Percentiles rank a stretch among this genome's conserved stretches.
phyloP scores from a whole-genome alignment of 1,139 yeast species.

The Pichia norvegensis region DNA sequence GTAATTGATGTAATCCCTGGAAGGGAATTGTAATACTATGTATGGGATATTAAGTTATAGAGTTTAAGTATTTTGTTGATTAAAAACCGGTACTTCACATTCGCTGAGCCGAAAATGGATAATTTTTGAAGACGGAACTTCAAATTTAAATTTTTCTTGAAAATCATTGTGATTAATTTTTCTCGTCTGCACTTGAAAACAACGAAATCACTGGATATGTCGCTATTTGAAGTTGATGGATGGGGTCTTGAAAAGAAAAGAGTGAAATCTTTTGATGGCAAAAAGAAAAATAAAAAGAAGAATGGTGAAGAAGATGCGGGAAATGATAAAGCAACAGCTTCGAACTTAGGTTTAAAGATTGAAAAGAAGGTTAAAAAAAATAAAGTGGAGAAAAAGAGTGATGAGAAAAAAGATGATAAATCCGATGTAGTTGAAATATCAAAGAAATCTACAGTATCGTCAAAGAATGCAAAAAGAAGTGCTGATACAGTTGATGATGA shows the following conservation, averaged over 20 bases:
- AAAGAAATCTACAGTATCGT: too few relatives aligned
- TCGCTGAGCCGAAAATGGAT: too few relatives aligned
- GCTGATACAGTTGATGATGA: constrained; percentile 1
- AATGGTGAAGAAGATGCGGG: constrained; percentile 6
- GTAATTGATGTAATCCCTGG: too few relatives aligned
- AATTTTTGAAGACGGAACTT: background rate
- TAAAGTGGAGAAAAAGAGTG: background rate
- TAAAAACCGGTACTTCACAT: too few relatives aligned
- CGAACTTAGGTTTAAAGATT: background rate
- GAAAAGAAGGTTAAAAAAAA: background rate
- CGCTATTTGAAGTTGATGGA: constrained; percentile 72
- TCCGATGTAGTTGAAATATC: constrained; percentile 2
- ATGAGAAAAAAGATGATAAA: constrained; percentile 4
- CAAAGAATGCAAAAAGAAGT: constrained; percentile 1
- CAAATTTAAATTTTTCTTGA: too few relatives aligned
- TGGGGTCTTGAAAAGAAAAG: constrained; percentile 61
- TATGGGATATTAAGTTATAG: background rate
- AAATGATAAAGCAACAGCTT: background rate
- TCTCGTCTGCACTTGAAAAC: background rate
- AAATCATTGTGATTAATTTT: too few relatives aligned
- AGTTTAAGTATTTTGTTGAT: background rate
- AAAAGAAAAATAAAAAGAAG: constrained; percentile 7
- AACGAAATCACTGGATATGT: constrained; percentile 34
- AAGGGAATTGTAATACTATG: background rate
- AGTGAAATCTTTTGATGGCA: constrained; percentile 26